phyloP scores from a whole-genome alignment of 164 flowering plant genomes.

The Tetracentron sinense region DNA sequence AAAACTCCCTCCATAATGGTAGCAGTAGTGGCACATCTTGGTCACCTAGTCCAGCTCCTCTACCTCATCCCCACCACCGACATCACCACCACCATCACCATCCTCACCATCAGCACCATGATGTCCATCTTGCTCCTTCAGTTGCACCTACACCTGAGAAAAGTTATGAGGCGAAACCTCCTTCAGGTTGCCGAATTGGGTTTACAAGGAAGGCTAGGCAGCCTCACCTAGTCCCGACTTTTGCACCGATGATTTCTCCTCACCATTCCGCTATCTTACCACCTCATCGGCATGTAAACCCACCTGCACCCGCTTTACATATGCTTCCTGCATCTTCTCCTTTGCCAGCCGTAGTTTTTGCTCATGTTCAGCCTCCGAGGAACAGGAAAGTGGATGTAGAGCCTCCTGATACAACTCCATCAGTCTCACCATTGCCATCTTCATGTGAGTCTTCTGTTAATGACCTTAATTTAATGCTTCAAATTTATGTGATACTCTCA shows the following conservation, averaged over 20 bases:
- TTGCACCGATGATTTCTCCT: conserved; percentile 38
- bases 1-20: conserved; percentile 47
- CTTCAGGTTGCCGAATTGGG: conserved; percentile 35
- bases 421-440: conserved; percentile 38
- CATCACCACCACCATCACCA: conserved; percentile 41
- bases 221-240: conserved; percentile 26
- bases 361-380: conserved; percentile 56
- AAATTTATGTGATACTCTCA: not conserved
- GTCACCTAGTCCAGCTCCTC: conserved; percentile 52
- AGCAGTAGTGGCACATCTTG: conserved; percentile 18
- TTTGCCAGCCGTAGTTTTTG: conserved; percentile 46
- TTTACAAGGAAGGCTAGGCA: conserved; percentile 22
- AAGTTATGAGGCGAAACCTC: conserved; percentile 34
- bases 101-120: conserved; percentile 16
- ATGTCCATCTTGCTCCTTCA: conserved; percentile 21
- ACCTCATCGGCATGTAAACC: conserved; percentile 23
- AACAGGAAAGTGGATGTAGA: conserved; percentile 22
- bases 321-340: conserved; percentile 41
- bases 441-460: conserved; percentile 45
- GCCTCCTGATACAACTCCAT: conserved; percentile 27
- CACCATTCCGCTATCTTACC: conserved; percentile 29
- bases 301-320: conserved; percentile 31
- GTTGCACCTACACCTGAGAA: conserved; percentile 31
- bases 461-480: not conserved
- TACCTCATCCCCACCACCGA: conserved; percentile 27